phyloP scores from a whole-genome alignment of 495 filamentous ascomycete species.

The Aspergillus homomorphus region DNA sequence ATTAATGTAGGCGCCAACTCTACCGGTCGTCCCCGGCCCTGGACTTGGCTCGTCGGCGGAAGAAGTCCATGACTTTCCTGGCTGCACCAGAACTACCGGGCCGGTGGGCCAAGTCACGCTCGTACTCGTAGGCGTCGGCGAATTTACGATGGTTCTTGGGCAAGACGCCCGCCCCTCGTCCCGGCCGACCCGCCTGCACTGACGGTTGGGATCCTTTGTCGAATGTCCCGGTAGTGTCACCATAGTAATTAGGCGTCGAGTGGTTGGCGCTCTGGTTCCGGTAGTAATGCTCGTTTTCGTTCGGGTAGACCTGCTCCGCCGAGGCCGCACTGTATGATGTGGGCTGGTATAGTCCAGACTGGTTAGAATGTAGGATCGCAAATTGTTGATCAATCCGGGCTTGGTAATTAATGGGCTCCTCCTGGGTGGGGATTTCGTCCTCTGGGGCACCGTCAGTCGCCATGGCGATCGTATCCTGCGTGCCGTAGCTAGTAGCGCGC shows the following conservation, averaged over 20 bases:
- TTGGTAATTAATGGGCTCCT: constrained; percentile 40
- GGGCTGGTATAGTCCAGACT: constrained; percentile 30
- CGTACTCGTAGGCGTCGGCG: constrained; percentile 82
- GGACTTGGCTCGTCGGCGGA: constrained; percentile 79
- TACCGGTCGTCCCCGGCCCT: constrained; percentile 58
- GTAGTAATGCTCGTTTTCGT: constrained; percentile 36
- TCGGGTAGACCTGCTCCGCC: constrained; percentile 35
- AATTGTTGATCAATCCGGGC: constrained; percentile 47
- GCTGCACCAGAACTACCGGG: constrained; percentile 82
- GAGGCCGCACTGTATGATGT: constrained; percentile 31
- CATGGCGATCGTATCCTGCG: constrained; percentile 35
- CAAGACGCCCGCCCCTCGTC: constrained; percentile 54
- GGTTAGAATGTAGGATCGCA: constrained; percentile 37
- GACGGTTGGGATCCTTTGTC: constrained; percentile 43
- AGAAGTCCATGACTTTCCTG: constrained; percentile 96
- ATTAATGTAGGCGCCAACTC: constrained; percentile 7
- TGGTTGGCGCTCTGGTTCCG: constrained; percentile 37
- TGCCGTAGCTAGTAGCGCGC: constrained; percentile 37
- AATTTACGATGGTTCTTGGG: constrained; percentile 86
- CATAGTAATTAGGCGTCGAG: constrained; percentile 46
- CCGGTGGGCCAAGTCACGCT: constrained; percentile 61
- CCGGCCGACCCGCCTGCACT: constrained; percentile 42
- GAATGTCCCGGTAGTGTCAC: constrained; percentile 38
- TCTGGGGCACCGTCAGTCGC: constrained; percentile 31
- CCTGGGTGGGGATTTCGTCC: constrained; percentile 27